A percentile compares a stretch with the other conserved stretches of the same genome.
These are phyloP conservation scores for Suhomyces prunicola DNA, from an alignment of 805 yeast species.

Conservation along the genomic window DNA sequence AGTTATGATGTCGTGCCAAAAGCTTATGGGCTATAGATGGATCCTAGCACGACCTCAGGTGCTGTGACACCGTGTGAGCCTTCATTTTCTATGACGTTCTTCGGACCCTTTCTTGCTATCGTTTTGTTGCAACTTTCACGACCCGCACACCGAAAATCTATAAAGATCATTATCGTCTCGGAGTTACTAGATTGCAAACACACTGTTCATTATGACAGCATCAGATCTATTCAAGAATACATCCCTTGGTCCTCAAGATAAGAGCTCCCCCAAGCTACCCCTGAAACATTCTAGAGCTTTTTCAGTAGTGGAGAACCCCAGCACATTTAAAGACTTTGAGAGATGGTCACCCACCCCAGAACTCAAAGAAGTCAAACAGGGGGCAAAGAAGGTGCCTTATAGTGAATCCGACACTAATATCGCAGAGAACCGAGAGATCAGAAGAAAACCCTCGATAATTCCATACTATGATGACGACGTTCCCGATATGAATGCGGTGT, in stretches of 20 bases:
- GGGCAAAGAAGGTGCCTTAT: neutral
- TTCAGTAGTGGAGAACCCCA: neutral
- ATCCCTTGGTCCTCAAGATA: neutral
- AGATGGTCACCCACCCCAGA: neutral
- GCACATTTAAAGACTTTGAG: neutral
- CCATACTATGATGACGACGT: constrained; percentile 21
- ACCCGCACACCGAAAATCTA: neutral
- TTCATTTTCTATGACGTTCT: neutral
- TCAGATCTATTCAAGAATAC: neutral
- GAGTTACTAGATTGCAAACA: neutral
- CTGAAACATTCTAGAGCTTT: neutral
- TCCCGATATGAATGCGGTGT: neutral
- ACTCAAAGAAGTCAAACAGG: neutral
- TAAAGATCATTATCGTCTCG: neutral
- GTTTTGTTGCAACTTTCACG: neutral
- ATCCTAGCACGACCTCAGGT: neutral
- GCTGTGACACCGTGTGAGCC: neutral
- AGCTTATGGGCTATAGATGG: neutral
- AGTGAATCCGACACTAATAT: neutral
- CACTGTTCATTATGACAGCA: neutral
- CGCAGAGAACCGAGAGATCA: neutral
- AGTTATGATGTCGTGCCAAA: neutral
- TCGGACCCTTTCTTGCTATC: neutral
- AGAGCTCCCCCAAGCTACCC: neutral
- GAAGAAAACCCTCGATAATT: constrained; percentile 26